Percentiles rank a stretch among this genome's conserved stretches.
Evolutionary conservation across 1,284 basidiomycete species (phyloP).

Genomic region (Pisolithus thermaeus): DNA sequence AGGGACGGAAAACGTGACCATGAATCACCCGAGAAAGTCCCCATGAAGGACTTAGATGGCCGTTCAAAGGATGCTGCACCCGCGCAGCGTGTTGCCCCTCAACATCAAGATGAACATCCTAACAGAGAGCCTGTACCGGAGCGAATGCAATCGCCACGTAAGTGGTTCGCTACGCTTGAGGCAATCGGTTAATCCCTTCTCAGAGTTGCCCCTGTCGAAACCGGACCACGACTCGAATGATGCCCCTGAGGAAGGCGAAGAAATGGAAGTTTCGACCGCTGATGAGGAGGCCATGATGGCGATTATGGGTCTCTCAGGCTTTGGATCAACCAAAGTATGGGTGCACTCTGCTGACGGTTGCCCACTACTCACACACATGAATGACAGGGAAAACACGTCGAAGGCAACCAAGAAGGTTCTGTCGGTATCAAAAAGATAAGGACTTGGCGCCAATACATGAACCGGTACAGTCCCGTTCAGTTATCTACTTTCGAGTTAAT

Average conservation of each 20-base stretch:
- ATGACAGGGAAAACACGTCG: conserved; percentile 67
- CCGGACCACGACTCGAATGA: conserved; percentile 38
- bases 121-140: conserved; percentile 18
- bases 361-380: conserved; percentile 1
- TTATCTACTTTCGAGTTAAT: not conserved
- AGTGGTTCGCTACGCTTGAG: conserved; percentile 7
- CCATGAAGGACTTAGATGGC: conserved; percentile 20
- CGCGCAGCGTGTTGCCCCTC: conserved; percentile 18
- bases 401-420: conserved; percentile 76
- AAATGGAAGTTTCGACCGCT: conserved; percentile 60
- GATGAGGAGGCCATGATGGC: conserved; percentile 83
- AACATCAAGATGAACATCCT: conserved; percentile 15
- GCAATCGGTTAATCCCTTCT: conserved; percentile 10
- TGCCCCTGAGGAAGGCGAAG: conserved; percentile 54
- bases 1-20: conserved; percentile 19
- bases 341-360: not conserved
- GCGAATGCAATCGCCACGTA: conserved; percentile 17
- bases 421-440: conserved; percentile 81
- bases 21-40: conserved; percentile 18
- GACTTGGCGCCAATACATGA: conserved; percentile 97
- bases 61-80: conserved; percentile 14
- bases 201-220: conserved; percentile 18
- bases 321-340: conserved; percentile 84
- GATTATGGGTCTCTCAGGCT: conserved; percentile 87
- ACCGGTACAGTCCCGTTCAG: conserved; percentile 46